Percentiles rank a stretch among this genome's conserved stretches.
Conservation (phyloP, 1,284 basidiomycete species). For the Sutorius eximius region DNA sequence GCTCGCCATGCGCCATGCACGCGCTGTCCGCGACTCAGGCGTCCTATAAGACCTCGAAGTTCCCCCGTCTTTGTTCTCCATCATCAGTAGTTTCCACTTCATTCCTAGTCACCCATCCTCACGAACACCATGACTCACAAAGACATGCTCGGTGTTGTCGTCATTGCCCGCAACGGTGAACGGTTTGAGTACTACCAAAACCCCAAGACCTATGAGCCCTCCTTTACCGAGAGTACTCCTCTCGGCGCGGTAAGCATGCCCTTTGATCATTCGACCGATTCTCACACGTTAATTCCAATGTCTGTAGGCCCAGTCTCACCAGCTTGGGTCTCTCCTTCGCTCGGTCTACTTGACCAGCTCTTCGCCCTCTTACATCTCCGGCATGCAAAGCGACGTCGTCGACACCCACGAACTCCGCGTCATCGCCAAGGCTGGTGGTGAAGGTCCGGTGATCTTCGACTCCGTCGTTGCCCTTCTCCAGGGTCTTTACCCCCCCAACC, state of each 20-base stretch:
- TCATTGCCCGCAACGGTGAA: constrained; percentile 85
- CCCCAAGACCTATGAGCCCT: constrained; percentile 65
- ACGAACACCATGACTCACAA: constrained; percentile 41
- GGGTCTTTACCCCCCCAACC: constrained; percentile 76
- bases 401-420: constrained; percentile 72
- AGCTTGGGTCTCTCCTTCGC: constrained; percentile 69
- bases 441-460: constrained; percentile 84
- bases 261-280: neutral
- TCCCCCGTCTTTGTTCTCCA: constrained; percentile 12
- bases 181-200: constrained; percentile 70
- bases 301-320: constrained; percentile 64
- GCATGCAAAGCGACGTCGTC: constrained; percentile 64
- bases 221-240: constrained; percentile 78
- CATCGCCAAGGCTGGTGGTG: constrained; percentile 79
- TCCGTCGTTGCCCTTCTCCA: constrained; percentile 76
- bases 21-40: constrained; percentile 25
- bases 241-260: constrained; percentile 67
- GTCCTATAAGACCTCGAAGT: constrained; percentile 27
- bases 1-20: constrained; percentile 31
- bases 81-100: constrained; percentile 18
- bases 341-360: constrained; percentile 64
- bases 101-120: constrained; percentile 15
- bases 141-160: constrained; percentile 76
- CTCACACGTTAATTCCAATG: constrained; percentile 1
- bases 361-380: constrained; percentile 66